Conservation (phyloP, 2,329 filamentous ascomycete genomes). For the Pseudogymnoascus sp. region DNA sequence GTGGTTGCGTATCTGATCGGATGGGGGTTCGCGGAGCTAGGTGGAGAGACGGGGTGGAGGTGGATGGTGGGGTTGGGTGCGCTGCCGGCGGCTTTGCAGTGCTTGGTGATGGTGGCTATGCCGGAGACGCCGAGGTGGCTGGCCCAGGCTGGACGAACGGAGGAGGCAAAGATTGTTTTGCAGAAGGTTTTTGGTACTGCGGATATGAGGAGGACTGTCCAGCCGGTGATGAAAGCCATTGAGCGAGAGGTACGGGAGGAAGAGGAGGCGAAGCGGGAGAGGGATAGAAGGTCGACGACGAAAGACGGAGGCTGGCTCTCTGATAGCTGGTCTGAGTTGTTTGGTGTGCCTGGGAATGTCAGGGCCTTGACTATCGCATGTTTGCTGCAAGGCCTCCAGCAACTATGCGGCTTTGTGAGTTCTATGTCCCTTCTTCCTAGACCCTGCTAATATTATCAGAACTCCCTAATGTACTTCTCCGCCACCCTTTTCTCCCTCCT, state of each 20-base stretch:
- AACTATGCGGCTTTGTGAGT: slow-evolving; percentile 75
- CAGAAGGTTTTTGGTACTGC: slow-evolving; percentile 52
- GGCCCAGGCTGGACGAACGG: slow-evolving; percentile 57
- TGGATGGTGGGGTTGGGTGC: slow-evolving; percentile 89
- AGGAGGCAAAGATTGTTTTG: slow-evolving; percentile 59
- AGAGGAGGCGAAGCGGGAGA: slow-evolving; percentile 38
- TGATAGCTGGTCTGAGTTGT: slow-evolving; percentile 46
- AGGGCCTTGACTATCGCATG: slow-evolving; percentile 79
- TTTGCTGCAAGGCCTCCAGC: slow-evolving; percentile 78
- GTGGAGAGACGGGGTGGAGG: slow-evolving; percentile 61
- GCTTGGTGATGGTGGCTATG: slow-evolving; percentile 60
- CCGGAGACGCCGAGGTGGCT: slow-evolving; percentile 89
- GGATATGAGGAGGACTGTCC: slow-evolving; percentile 42
- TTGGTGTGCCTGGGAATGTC: slow-evolving; percentile 55
- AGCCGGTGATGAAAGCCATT: slow-evolving; percentile 59
- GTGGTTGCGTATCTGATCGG: slow-evolving; percentile 82
- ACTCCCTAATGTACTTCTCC: slow-evolving; percentile 89
- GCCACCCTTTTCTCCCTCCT: slow-evolving; percentile 74
- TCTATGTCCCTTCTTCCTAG: background rate
- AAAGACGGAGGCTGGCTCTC: slow-evolving; percentile 10
- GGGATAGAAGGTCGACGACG: slow-evolving; percentile 17
- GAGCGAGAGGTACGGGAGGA: slow-evolving; percentile 70
- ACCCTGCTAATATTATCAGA: slow-evolving; percentile 37
- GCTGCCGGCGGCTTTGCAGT: slow-evolving; percentile 66
- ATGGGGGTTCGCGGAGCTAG: slow-evolving; percentile 59